Conservation (phyloP, 176 grass and related monocot genomes). For the Aegilops speltoides region DNA sequence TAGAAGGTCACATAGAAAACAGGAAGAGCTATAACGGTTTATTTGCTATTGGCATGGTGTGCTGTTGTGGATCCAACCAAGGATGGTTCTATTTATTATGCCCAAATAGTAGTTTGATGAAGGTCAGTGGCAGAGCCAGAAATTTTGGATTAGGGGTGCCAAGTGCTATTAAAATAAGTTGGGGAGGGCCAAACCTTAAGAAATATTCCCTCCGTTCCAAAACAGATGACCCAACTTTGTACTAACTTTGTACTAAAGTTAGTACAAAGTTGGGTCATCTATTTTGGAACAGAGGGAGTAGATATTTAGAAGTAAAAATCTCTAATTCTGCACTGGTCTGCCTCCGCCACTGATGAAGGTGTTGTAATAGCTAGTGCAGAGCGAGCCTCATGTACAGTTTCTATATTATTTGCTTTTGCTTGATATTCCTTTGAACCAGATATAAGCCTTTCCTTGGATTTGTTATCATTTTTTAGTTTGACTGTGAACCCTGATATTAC, state of each 20-base stretch:
- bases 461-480: slow-evolving; percentile 10
- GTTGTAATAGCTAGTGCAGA: slow-evolving; percentile 1
- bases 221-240: too few species aligned
- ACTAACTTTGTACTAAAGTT: too few species aligned
- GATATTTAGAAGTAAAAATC: too few species aligned
- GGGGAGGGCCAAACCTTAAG: too few species aligned
- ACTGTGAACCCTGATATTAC: slow-evolving; percentile 23
- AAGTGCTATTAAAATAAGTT: too few species aligned
- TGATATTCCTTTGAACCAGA: not conserved
- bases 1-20: not conserved
- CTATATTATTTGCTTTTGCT: not conserved
- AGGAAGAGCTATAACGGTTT: not conserved
- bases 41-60: not conserved
- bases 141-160: too few species aligned
- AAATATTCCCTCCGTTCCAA: too few species aligned
- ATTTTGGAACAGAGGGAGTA: too few species aligned
- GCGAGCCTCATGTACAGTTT: not conserved
- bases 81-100: slow-evolving; percentile 6
- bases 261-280: too few species aligned
- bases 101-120: not conserved
- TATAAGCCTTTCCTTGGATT: not conserved
- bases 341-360: not conserved
- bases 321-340: too few species aligned
- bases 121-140: not conserved
- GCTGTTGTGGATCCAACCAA: not conserved